Percentiles rank a stretch among this genome's conserved stretches.
Evolutionary conservation across 306 rosid species (phyloP).

Genomic region (Benincasa hispida): DNA sequence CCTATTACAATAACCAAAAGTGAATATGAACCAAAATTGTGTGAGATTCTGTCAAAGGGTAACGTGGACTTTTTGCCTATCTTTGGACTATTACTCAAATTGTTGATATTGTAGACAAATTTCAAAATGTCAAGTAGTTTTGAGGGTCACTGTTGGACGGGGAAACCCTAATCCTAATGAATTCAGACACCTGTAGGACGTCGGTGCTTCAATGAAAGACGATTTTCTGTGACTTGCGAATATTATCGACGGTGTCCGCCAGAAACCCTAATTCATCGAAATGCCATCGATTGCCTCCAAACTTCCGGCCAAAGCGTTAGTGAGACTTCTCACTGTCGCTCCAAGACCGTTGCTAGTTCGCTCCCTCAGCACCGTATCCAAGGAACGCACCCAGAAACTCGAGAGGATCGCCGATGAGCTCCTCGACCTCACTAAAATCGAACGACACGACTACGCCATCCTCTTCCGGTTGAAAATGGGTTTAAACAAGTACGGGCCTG

Average conservation of each 20-base stretch:
- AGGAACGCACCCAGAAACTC: constrained; percentile 22
- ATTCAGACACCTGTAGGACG: not conserved
- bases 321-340: constrained; percentile 10
- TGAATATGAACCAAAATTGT: too few relatives aligned
- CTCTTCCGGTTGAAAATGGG: constrained; percentile 38
- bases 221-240: not conserved
- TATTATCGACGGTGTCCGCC: not conserved
- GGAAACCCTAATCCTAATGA: not conserved
- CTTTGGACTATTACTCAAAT: too few relatives aligned
- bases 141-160: not conserved
- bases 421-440: constrained; percentile 23
- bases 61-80: too few relatives aligned
- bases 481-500: constrained; percentile 30
- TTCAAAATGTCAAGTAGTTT: too few relatives aligned
- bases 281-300: constrained; percentile 11
- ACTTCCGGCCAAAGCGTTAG: constrained; percentile 14
- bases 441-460: constrained; percentile 29
- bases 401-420: constrained; percentile 34
- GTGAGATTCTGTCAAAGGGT: too few relatives aligned
- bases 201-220: not conserved
- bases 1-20: too few relatives aligned
- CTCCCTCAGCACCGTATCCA: constrained; percentile 13
- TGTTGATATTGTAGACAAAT: too few relatives aligned
- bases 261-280: not conserved
- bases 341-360: not conserved